Evolutionary conservation across 2,329 filamentous ascomycete species (phyloP).

Genomic region (Aspergillus sp.): DNA sequence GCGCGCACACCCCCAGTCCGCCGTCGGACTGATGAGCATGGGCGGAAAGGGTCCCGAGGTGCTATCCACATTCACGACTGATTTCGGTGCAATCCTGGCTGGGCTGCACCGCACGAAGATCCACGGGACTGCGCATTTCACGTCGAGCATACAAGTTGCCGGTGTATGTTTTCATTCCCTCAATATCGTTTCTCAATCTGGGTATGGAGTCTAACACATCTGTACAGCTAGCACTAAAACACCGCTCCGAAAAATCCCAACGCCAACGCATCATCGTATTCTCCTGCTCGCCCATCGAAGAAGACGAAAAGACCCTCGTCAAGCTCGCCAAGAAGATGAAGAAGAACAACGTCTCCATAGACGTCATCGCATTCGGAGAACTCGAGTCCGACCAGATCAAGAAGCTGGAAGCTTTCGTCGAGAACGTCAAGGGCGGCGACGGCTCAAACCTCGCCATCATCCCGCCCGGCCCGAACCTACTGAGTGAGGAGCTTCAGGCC

Average conservation of each 20-base stretch:
- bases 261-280: conserved; percentile 97
- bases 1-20: conserved; percentile 92
- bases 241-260: conserved; percentile 97
- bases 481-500: conserved; percentile 88
- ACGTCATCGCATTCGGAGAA: conserved; percentile 94
- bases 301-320: conserved; percentile 85
- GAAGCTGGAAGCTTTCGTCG: conserved; percentile 92
- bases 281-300: conserved; percentile 87
- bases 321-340: conserved; percentile 98
- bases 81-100: conserved; percentile 93
- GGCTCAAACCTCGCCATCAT: conserved; percentile 91
- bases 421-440: conserved; percentile 87
- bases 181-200: background rate
- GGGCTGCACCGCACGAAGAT: conserved; percentile 95
- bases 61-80: conserved; percentile 91
- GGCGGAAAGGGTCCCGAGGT: conserved; percentile 97
- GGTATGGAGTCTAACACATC: conserved; percentile 16
- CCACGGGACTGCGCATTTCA: conserved; percentile 82
- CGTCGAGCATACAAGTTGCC: conserved; percentile 93
- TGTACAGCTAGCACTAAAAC: conserved; percentile 85
- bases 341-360: conserved; percentile 92
- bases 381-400: conserved; percentile 84
- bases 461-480: conserved; percentile 84
- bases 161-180: conserved; percentile 64
- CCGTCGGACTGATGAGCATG: conserved; percentile 98